A percentile compares a stretch with the other conserved stretches of the same genome.
These are phyloP conservation scores for Prillingera fragicola DNA, from an alignment of 1,284 basidiomycete species.

Conservation along the genomic window DNA sequence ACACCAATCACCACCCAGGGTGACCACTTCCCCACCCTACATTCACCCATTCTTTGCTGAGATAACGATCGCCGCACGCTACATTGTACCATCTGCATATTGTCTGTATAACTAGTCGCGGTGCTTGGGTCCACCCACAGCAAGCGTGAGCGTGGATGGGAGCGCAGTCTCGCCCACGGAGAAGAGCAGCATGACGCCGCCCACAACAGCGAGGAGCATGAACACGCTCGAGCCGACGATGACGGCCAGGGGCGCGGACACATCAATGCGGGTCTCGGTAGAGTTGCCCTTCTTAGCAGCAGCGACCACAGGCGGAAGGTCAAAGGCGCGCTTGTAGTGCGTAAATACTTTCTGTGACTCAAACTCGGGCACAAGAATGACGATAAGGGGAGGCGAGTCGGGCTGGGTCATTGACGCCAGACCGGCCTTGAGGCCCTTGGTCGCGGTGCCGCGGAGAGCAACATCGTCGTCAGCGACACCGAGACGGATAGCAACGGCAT, in stretches of 20 bases:
- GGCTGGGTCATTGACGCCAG: slow-evolving; percentile 42
- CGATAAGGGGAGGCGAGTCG: slow-evolving; percentile 38
- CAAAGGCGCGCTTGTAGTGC: slow-evolving; percentile 12
- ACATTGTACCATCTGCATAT: slow-evolving; percentile 9
- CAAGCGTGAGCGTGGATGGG: slow-evolving; percentile 45
- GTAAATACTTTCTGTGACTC: not conserved
- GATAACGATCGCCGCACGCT: not conserved
- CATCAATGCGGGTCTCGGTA: too few relatives aligned
- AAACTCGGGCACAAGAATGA: slow-evolving; percentile 35
- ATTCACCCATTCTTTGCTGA: not conserved
- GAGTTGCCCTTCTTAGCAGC: slow-evolving; percentile 28
- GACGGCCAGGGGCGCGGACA: slow-evolving; percentile 34
- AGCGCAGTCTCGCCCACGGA: slow-evolving; percentile 42
- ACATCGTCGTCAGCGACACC: slow-evolving; percentile 22
- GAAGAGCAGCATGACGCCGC: slow-evolving; percentile 33
- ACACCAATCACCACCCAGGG: not conserved
- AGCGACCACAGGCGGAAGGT: slow-evolving; percentile 30
- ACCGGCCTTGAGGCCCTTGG: slow-evolving; percentile 36
- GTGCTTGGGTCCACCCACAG: slow-evolving; percentile 34
- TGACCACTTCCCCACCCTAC: not conserved
- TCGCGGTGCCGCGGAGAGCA: slow-evolving; percentile 38
- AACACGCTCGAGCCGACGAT: slow-evolving; percentile 38
- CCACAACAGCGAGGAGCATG: slow-evolving; percentile 25
- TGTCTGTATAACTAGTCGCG: slow-evolving; percentile 24
- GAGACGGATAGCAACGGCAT: slow-evolving; percentile 41